Base-by-base conservation (phyloP, 257 asterid genomes). In the Handroanthus guayacan region DNA sequence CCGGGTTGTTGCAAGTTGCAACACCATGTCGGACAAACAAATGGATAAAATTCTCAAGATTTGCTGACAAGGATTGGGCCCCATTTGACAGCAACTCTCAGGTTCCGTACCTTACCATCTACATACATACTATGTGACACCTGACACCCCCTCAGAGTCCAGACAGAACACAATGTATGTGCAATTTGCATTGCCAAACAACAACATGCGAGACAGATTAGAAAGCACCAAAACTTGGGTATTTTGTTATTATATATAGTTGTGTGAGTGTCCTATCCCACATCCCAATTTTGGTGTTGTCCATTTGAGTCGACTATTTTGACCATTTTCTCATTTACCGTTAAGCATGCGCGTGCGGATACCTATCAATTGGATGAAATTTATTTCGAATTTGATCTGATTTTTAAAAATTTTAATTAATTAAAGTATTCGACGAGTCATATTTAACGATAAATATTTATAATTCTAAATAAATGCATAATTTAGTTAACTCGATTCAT, bases 1-100 rank as follows among this genome's bases (percentile, higher is more conserved):
- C 3, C 54, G 56, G 5, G 47, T 65, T 62, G 50, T 62, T 5
- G n/a, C n/a, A n/a, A 25, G 31, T 44, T 41, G 10, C 51, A 43
- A 71, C 51, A 45, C 6, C 62, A 65, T 11, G 36, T 38, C 12
- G 61, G 69, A 63, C 81, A 76, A 80, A 63, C 25, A 6, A 63
- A 38, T 56, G 81, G 84, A 80, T 80, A 80, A 71, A 54, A 70
- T 55, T 71, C 67, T 38, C 4, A 11, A 80, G 81, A 76, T 75
- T 71, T 76, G 81, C 81, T 80, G 84, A 80, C 81, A 43, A 64
- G 81, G 81, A 80, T 1, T 0, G 50, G 70, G 78, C 2, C 84
- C 84, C 84, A 75, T 65, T 38, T 14, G 31, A 25, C 31, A 25
- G 31, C 31, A 25, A 25, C 31, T 25, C 31, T 25, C 31, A 25